Evolutionary conservation across 495 filamentous ascomycete species (phyloP), one percentile per base, ranked within the genome.

Genomic region (Choiromyces venosus): DNA sequence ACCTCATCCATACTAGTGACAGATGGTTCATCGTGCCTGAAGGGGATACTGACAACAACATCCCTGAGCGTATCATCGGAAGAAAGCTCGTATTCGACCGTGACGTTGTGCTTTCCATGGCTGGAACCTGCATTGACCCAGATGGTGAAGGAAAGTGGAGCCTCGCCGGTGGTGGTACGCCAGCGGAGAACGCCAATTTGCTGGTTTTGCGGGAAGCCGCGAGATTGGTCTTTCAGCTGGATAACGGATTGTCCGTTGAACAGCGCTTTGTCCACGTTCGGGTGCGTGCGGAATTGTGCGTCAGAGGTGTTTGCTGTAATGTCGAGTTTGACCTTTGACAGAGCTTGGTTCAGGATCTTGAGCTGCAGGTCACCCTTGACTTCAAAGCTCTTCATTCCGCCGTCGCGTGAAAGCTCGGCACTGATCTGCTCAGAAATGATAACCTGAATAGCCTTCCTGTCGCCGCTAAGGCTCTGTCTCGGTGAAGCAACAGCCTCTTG

Each of bases 1-100:
- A 91, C 87, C 16, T 93, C 93, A 83, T 98, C 94, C 80, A 94
- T 95, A 83, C 90, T 95, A 19, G 92, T 92, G n/a, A 97, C 91
- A 1, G 89, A 85, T 12, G 94, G 94, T 81, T 98, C 94, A 64
- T 89, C 88, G 10, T 89, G 89, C 70, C 87, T 84, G 81, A 92
- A 98, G 7, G 94, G 94, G 74, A 98, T 95, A 6, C 89, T 88
- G 38, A 97, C 91, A 42, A 88, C 86, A 42, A 97, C 94, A 81
- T 97, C 94, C 70, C 89, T 91, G 65, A 98, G 85, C 29, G 86
- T 85, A 74, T 91, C 89, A 68, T 87, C 87, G 9, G 88, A 86
- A 0, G 91, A 91, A 70, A 96, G 88, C 83, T 98, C 94, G 80
- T 97, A 98, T 83, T 98, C 94, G 10, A 97, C 87, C 0, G 93